A percentile compares a stretch with the other conserved stretches of the same genome.
These are phyloP conservation scores for Trametes pubescens DNA, from an alignment of 1,284 basidiomycete species.

Conservation along the genomic window DNA sequence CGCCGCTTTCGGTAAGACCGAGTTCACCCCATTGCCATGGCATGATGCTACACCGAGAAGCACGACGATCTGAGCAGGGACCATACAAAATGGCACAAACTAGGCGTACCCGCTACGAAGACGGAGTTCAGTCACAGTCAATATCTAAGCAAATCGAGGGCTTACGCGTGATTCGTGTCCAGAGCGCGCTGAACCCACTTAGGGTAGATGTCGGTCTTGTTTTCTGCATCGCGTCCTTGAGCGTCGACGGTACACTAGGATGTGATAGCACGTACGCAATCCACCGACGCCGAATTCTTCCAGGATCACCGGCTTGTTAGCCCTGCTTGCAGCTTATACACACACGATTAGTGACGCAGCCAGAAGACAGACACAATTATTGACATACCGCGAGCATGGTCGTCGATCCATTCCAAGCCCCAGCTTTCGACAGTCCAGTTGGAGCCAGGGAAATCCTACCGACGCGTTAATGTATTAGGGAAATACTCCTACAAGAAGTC, in stretches of 20 bases:
- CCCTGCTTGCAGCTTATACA: constrained; percentile 54
- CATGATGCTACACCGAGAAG: constrained; percentile 51
- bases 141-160: constrained; percentile 10
- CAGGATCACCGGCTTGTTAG: constrained; percentile 59
- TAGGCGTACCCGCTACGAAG: constrained; percentile 28
- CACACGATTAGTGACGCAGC: background rate
- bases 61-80: no score
- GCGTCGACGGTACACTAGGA: background rate
- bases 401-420: constrained; percentile 62
- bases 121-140: background rate
- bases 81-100: no score
- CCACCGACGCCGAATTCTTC: constrained; percentile 64
- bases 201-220: constrained; percentile 60
- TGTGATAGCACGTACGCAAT: constrained; percentile 42
- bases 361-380: background rate
- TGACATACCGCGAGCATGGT: constrained; percentile 52
- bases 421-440: constrained; percentile 58
- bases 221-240: constrained; percentile 45
- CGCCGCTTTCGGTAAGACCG: constrained; percentile 57
- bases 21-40: constrained; percentile 66
- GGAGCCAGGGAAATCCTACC: constrained; percentile 56
- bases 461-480: background rate
- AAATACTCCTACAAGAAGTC: no score
- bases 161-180: constrained; percentile 59
- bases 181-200: constrained; percentile 58